A percentile compares a stretch with the other conserved stretches of the same genome.
These are phyloP conservation scores for Talaromyces islandicus DNA, from an alignment of 2,329 filamentous ascomycete genomes.

Conservation along the genomic window DNA sequence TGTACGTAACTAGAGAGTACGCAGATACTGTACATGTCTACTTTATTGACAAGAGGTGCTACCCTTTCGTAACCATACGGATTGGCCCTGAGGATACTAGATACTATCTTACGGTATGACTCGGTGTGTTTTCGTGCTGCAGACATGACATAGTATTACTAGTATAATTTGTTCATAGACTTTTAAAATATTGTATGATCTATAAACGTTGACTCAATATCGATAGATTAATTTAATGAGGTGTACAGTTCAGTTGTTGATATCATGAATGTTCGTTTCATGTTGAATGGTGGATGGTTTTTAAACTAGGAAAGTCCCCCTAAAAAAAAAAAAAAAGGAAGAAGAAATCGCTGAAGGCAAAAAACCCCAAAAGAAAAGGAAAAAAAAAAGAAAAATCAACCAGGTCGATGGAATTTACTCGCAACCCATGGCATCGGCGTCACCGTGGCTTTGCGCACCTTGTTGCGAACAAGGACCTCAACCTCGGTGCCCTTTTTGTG, in stretches of 20 bases:
- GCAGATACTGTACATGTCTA: too few species aligned
- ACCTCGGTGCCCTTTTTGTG: slow-evolving; percentile 83
- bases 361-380: slow-evolving; percentile 1
- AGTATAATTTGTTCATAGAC: background rate
- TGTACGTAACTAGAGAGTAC: too few species aligned
- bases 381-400: background rate
- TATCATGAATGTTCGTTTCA: background rate
- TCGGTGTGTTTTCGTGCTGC: too few species aligned
- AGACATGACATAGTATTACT: too few species aligned
- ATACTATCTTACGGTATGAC: too few species aligned
- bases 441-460: slow-evolving; percentile 66
- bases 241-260: background rate
- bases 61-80: too few species aligned
- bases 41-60: too few species aligned
- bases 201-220: too few species aligned
- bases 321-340: background rate
- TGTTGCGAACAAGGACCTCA: slow-evolving; percentile 70
- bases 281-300: background rate
- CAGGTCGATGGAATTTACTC: slow-evolving; percentile 61
- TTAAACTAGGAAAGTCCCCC: too few species aligned
- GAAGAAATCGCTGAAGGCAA: background rate
- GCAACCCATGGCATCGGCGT: slow-evolving; percentile 85
- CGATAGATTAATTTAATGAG: background rate
- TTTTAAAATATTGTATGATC: too few species aligned
- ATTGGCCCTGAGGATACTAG: too few species aligned